Evolutionary conservation across 1,139 yeast species (phyloP), one percentile per base, ranked within the genome.

Genomic region (Candida gigantensis): DNA sequence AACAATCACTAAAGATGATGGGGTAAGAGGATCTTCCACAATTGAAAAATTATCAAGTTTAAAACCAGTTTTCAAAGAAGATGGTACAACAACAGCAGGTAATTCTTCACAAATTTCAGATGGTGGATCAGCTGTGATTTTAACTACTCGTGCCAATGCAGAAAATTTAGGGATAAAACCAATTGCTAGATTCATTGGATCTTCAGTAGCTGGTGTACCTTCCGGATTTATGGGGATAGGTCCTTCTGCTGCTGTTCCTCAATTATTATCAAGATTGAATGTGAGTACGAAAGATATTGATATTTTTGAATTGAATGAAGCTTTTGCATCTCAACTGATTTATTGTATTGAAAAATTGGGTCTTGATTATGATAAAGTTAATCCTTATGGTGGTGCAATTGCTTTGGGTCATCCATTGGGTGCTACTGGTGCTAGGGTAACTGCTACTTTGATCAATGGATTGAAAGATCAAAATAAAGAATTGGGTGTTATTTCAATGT

Each of bases 331-430:
- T 21, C 72, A 67, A 40, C 60, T 66, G 10, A 45, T 67, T 19
- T 60, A 63, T 41, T 58, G 60, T 37, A 55, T 65, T 30, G 52
- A 55, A 19, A 45, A 53, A 30, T 49, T 67, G 32, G 66, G 66
- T 16, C 42, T 66, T 23, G 61, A 57, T 34, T 38, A 43, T 27
- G 56, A 50, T 4, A 61, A 61, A 44, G 68, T 67, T 28, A 67
- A 67, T 40, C 68, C 68, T 9, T 55, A 54, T 43, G 73, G 73
- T 28, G 73, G 73, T 21, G 72, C 73, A 9, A 66, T 67, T 46
- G 73, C 73, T 7, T 42, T 68, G 30, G 72, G 73, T 9, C 73
- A 67, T 43, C 71, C 72, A 24, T 53, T 67, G 30, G 72, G 71
- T 12, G 69, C 70, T 12, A 66, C 71, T 23, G 72, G 72, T 14